These are phyloP conservation scores for Schizophyllum commune DNA, from an alignment of 1,284 basidiomycete species.

Conservation along the genomic window DNA sequence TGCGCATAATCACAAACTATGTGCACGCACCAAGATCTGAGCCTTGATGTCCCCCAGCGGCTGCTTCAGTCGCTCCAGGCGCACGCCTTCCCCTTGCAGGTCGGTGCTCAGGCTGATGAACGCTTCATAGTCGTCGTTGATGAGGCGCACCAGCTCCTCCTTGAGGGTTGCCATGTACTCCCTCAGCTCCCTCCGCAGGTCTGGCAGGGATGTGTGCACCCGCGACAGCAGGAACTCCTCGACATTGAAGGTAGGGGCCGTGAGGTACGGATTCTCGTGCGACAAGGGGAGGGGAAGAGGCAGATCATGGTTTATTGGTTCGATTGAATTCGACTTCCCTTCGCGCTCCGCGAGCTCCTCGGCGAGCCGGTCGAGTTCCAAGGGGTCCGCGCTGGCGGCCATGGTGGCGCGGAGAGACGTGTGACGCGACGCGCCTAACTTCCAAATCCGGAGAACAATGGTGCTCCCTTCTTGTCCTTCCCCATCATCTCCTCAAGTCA, in stretches of 20 bases:
- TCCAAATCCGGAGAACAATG: neutral
- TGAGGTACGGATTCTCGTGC: slow-evolving; percentile 70
- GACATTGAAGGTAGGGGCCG: slow-evolving; percentile 65
- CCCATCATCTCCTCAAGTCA: neutral
- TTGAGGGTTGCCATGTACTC: slow-evolving; percentile 80
- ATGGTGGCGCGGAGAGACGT: neutral
- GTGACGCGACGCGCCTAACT: neutral
- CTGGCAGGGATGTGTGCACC: slow-evolving; percentile 79
- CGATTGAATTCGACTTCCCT: slow-evolving; percentile 17
- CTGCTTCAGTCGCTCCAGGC: slow-evolving; percentile 56
- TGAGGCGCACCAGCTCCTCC: slow-evolving; percentile 89
- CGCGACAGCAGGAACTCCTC: slow-evolving; percentile 88
- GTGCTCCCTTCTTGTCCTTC: neutral
- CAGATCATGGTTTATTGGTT: slow-evolving; percentile 39
- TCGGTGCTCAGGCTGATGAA: slow-evolving; percentile 95
- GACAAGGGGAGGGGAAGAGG: slow-evolving; percentile 74
- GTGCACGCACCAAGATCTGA: slow-evolving; percentile 58
- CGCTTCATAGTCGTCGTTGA: slow-evolving; percentile 97
- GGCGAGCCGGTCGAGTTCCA: slow-evolving; percentile 61
- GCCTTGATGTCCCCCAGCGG: slow-evolving; percentile 60
- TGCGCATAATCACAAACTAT: neutral
- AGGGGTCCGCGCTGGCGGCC: slow-evolving; percentile 35
- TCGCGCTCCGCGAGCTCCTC: slow-evolving; percentile 64
- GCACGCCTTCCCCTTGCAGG: slow-evolving; percentile 72
- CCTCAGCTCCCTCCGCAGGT: slow-evolving; percentile 80